Evolutionary conservation across 352 stramenopile species (phyloP), one percentile per base, ranked within the genome.

Genomic region (Pythium grandisporangium): DNA sequence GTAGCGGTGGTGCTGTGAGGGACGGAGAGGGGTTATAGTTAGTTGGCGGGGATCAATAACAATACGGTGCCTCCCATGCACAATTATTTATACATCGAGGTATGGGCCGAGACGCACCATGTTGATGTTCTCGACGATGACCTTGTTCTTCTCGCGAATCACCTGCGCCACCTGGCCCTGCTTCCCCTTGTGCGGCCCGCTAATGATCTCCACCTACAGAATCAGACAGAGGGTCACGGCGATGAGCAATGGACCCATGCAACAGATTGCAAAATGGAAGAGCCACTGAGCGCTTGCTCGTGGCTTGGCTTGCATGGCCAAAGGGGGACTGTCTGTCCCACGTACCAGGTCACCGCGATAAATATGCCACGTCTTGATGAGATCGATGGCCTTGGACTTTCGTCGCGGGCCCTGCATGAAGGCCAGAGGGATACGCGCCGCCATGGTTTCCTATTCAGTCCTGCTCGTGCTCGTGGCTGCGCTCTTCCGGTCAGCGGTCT

Each of bases 61-160:
- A 8, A 32, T 32, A 8, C 14, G 17, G 11, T 13, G 24, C 19
- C 38, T 8, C 5, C 6, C 16, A 24, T 23, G 6, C 21, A 3
- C 17, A 42, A 36, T n/a, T n/a, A n/a, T n/a, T n/a, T n/a, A n/a
- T n/a, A n/a, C n/a, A n/a, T n/a, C n/a, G n/a, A n/a, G n/a, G n/a
- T n/a, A 25, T 14, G 10, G 17, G 14, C 11, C 3, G 14, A 29
- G 3, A 37, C 60, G 47, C 42, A 90, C 76, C 78, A 92, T 87
- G 61, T 92, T 92, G 63, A 89, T 67, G 65, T 89, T 87, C 62
- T 92, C 75, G 16, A 92, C 66, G 30, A 92, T 79, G 23, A 92
- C 54, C 48, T 62, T 69, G 65, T 92, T 92, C 50, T 71, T 52
- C 20, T 84, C 73, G 35, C 78, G 75, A 36, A 84, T 76, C 39